These are phyloP conservation scores for Pelargonium australe DNA, from an alignment of 441 rosid genomes.

Conservation along the genomic window DNA sequence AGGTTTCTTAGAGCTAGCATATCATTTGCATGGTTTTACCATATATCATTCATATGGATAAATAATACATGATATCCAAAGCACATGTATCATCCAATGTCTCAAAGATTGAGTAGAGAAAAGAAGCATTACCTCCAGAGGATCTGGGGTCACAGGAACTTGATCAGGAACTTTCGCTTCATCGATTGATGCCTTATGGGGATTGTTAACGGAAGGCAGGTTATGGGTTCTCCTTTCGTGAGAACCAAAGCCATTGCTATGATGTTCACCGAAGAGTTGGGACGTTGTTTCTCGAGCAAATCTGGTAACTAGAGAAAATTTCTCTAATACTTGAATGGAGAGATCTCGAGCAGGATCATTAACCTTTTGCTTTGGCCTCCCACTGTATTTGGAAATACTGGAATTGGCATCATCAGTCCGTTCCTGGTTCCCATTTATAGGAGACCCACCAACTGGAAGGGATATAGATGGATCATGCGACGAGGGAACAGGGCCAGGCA, in stretches of 20 bases:
- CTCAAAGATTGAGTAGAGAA: neutral
- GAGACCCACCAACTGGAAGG: constrained; percentile 36
- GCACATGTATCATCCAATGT: neutral
- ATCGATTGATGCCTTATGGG: constrained; percentile 34
- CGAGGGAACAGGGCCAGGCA: constrained; percentile 69
- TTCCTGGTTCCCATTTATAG: constrained; percentile 40
- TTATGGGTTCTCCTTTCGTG: constrained; percentile 47
- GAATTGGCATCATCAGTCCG: constrained; percentile 35
- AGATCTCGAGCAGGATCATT: constrained; percentile 88
- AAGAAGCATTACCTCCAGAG: constrained; percentile 57
- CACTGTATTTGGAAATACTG: constrained; percentile 40
- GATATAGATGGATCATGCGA: constrained; percentile 52
- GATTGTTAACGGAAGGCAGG: constrained; percentile 35
- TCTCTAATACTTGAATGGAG: constrained; percentile 83
- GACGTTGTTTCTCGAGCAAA: constrained; percentile 93
- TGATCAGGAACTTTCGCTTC: constrained; percentile 36
- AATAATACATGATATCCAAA: neutral
- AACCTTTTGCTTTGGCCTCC: constrained; percentile 55
- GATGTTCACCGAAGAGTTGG: constrained; percentile 68
- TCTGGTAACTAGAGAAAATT: constrained; percentile 89
- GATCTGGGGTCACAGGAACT: constrained; percentile 65
- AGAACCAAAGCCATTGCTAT: constrained; percentile 51
- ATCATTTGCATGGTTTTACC: neutral
- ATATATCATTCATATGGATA: neutral
- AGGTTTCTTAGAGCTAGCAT: neutral